A percentile compares a stretch with the other conserved stretches of the same genome.
Evolutionary conservation across 2,329 filamentous ascomycete genomes (phyloP).

Genomic region (Phialophora tarda): DNA sequence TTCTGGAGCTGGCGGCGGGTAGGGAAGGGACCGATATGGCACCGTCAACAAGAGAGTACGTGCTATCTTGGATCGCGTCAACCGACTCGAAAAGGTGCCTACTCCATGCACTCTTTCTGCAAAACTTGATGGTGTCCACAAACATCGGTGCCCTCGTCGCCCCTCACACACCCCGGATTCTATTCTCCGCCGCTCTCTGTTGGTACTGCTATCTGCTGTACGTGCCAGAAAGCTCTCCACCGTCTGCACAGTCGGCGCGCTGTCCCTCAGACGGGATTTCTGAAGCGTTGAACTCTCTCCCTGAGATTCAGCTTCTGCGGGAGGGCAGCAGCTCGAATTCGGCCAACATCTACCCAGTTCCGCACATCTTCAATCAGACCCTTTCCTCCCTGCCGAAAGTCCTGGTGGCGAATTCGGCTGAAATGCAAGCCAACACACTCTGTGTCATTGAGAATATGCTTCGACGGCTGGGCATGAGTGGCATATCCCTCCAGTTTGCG

Average conservation of each 20-base stretch:
- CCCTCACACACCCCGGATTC: slow-evolving; percentile 22
- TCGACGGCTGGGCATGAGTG: slow-evolving; percentile 22
- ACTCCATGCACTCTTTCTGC: slow-evolving; percentile 23
- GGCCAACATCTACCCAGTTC: slow-evolving; percentile 11
- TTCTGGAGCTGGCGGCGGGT: slow-evolving; percentile 23
- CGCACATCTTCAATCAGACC: slow-evolving; percentile 12
- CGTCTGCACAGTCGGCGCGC: background rate
- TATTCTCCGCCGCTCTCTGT: slow-evolving; percentile 31
- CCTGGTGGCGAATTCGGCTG: slow-evolving; percentile 22
- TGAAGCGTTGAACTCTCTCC: slow-evolving; percentile 9
- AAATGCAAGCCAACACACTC: slow-evolving; percentile 28
- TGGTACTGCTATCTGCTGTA: slow-evolving; percentile 29
- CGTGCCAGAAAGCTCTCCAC: slow-evolving; percentile 7
- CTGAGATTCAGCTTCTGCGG: slow-evolving; percentile 21
- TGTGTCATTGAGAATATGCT: slow-evolving; percentile 25
- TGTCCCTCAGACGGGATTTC: background rate
- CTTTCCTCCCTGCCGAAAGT: slow-evolving; percentile 18
- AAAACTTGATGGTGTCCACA: slow-evolving; percentile 16
- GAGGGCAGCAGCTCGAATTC: slow-evolving; percentile 2
- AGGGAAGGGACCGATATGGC: slow-evolving; percentile 15
- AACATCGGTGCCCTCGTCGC: slow-evolving; percentile 20
- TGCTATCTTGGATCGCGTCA: slow-evolving; percentile 20
- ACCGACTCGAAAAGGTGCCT: slow-evolving; percentile 25
- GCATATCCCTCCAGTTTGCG: slow-evolving; percentile 29
- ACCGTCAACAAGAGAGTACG: slow-evolving; percentile 16